These are phyloP conservation scores for Backusella luteola DNA, from an alignment of 192 early-diverging fungal genomes.

Conservation along the genomic window DNA sequence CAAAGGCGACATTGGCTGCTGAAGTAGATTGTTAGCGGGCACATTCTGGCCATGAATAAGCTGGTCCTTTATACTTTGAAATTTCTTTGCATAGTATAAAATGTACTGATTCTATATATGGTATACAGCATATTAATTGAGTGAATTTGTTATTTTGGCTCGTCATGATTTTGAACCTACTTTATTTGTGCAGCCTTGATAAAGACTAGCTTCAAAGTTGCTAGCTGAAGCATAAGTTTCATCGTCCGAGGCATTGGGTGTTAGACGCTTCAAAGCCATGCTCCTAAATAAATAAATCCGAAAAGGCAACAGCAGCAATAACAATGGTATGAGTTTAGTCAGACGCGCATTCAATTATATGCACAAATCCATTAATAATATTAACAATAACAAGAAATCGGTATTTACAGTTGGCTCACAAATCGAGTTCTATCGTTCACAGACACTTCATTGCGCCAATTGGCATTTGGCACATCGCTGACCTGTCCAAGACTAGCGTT, in stretches of 20 bases:
- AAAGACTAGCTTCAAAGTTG: conserved; percentile 33
- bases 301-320: background rate
- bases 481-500: conserved; percentile 1
- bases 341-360: background rate
- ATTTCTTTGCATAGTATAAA: conserved; percentile 23
- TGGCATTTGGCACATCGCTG: conserved; percentile 9
- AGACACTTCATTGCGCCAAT: conserved; percentile 26
- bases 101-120: conserved; percentile 33
- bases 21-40: background rate
- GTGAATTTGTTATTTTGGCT: background rate
- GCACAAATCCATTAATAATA: background rate
- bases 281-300: conserved; percentile 15
- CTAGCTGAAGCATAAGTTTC: conserved; percentile 29
- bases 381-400: background rate
- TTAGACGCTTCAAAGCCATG: conserved; percentile 22
- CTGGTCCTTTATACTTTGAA: conserved; percentile 29
- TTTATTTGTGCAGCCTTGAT: conserved; percentile 28
- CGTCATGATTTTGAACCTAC: conserved; percentile 7
- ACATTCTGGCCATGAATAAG: conserved; percentile 11
- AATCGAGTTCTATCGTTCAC: conserved; percentile 19
- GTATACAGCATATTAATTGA: background rate
- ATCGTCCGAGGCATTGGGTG: conserved; percentile 26
- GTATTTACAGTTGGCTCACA: conserved; percentile 24
- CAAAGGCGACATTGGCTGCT: conserved; percentile 16
- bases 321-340: background rate